phyloP scores from a whole-genome alignment of 176 grass and related monocot species.

The Eragrostis nindensis region DNA sequence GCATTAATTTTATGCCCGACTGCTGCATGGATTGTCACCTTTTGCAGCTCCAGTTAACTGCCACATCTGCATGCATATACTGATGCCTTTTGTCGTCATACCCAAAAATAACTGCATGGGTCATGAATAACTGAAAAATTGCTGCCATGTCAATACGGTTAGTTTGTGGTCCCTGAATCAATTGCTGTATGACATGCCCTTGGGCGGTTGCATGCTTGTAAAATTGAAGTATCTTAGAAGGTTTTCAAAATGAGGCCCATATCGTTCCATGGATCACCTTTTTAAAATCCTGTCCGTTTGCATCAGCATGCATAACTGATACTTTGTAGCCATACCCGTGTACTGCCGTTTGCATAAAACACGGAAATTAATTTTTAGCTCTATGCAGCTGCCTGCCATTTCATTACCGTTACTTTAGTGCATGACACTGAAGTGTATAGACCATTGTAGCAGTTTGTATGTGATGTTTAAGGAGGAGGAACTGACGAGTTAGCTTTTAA shows the following conservation, averaged over 20 bases:
- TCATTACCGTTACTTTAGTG: neutral
- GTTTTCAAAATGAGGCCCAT: neutral
- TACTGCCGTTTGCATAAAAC: neutral
- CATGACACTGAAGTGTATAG: neutral
- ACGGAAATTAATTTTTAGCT: neutral
- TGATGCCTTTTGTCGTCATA: no score
- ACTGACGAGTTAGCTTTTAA: neutral
- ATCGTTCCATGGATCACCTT: neutral
- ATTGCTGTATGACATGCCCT: neutral
- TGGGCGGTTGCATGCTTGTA: neutral
- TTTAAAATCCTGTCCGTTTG: neutral
- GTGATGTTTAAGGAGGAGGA: neutral
- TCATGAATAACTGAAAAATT: constrained; percentile 13
- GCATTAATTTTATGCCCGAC: neutral
- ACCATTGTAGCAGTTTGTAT: neutral
- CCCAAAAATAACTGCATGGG: neutral
- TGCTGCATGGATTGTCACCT: neutral
- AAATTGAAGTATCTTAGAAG: neutral
- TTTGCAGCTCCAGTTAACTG: no score
- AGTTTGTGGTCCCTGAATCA: neutral
- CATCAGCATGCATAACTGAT: neutral
- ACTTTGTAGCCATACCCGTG: no score
- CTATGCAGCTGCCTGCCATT: neutral
- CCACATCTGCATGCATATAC: no score
- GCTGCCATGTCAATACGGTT: neutral